Conservation (phyloP, 2,329 filamentous ascomycete species). For the Sclerotinia subarctica region DNA sequence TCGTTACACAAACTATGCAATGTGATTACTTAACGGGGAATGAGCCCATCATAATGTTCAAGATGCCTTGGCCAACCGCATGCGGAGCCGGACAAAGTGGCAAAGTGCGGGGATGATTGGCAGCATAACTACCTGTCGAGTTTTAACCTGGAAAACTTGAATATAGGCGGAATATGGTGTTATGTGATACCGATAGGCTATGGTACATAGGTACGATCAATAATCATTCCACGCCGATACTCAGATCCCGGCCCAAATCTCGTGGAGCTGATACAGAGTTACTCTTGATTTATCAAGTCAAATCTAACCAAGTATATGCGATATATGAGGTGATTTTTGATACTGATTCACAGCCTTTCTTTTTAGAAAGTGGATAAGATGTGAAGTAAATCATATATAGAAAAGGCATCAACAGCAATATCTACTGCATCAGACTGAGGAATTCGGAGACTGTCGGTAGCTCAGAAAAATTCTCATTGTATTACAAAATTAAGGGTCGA, state of each 20-base stretch:
- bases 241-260: background rate
- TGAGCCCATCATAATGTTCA: background rate
- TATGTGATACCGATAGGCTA: background rate
- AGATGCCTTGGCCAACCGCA: background rate
- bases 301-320: background rate
- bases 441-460: too few relatives aligned
- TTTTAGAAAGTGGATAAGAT: too few relatives aligned
- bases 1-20: background rate
- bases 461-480: too few relatives aligned
- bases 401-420: too few relatives aligned
- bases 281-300: too few relatives aligned
- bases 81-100: background rate
- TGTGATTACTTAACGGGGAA: slow-evolving; percentile 5
- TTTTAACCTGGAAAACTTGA: background rate
- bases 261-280: background rate
- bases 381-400: too few relatives aligned
- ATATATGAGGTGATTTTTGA: background rate
- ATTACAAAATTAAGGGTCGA: too few relatives aligned
- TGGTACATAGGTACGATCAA: background rate
- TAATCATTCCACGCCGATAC: background rate
- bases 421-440: too few relatives aligned
- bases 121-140: background rate
- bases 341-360: too few relatives aligned
- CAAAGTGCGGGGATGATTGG: background rate
- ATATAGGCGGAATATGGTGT: background rate